Evolutionary conservation across 192 early-diverging fungal genomes (phyloP), one percentile per base, ranked within the genome.

Genomic region (Coemansia sp.): DNA sequence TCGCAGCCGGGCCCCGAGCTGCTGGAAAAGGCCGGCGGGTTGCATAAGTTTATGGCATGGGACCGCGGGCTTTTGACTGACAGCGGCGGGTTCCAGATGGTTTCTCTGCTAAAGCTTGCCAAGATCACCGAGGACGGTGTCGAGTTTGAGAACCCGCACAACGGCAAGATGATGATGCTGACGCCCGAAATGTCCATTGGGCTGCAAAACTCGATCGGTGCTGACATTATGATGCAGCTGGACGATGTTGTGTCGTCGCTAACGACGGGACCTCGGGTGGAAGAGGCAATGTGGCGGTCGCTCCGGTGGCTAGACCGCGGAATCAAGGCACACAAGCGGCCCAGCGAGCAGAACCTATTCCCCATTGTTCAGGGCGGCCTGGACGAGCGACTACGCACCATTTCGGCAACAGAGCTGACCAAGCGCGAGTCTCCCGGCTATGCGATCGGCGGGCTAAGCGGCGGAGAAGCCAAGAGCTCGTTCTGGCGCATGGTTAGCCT

Each of bases 191-290:
- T 90, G 66, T 93, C 91, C 8, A 90, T 93, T 61, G 83, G 81
- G 4, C 63, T 93, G 62, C 91, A 93, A 60, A 93, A 93, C 71
- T 81, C 86, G 7, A 90, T 92, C 60, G 91, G 88, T 26, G 88
- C 89, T 1, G 91, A 91, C 58, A 91, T 93, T 16, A 90, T 93
- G 82, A 93, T 93, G 91, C 91, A 93, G 62, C 71, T 93, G 58
- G 91, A 93, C 58, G 91, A 93, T 65, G 91, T 93, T 3, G 87
- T 93, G 3, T 90, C 89, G 3, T 90, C 89, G 40, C 60, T 93
- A 42, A 86, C 86, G 1, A 88, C 84, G 10, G 89, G 91, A 3
- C 81, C 87, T 11, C 81, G 91, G 48, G 87, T 93, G 2, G 91
- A 91, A 60, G 91, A 93, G 66, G 91, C 91, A 37, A 93, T 93